Conservation (phyloP, 2,329 filamentous ascomycete species). For the Purpureocillium lavendulum region DNA sequence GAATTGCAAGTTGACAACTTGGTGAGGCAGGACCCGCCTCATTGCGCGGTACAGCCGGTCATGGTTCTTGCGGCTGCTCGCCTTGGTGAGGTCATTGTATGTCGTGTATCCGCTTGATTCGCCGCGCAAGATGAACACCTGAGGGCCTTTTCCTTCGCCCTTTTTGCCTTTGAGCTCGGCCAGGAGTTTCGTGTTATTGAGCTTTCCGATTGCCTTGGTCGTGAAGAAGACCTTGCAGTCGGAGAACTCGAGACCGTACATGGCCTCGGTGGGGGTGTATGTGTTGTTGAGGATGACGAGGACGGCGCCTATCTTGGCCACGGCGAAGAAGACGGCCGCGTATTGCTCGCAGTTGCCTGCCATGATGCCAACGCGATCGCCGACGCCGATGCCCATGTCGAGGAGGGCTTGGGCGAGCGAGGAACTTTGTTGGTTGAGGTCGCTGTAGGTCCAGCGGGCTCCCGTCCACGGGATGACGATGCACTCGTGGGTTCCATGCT, state of each 20-base stretch:
- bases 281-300: slow-evolving; percentile 78
- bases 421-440: slow-evolving; percentile 54
- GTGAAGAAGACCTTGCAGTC: slow-evolving; percentile 69
- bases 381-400: slow-evolving; percentile 56
- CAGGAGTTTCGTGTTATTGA: slow-evolving; percentile 55
- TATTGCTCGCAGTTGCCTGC: slow-evolving; percentile 77
- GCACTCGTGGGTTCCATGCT: slow-evolving; percentile 58
- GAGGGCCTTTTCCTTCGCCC: slow-evolving; percentile 23
- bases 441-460: slow-evolving; percentile 62
- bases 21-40: slow-evolving; percentile 49
- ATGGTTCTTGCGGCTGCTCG: slow-evolving; percentile 38
- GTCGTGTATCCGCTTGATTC: slow-evolving; percentile 45
- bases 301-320: slow-evolving; percentile 56
- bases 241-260: slow-evolving; percentile 63
- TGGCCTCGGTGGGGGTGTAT: slow-evolving; percentile 65
- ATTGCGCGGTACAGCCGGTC: slow-evolving; percentile 44
- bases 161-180: slow-evolving; percentile 38
- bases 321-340: slow-evolving; percentile 66
- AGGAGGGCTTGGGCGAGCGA: slow-evolving; percentile 57
- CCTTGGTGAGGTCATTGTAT: slow-evolving; percentile 49
- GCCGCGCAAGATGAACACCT: slow-evolving; percentile 54
- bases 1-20: slow-evolving; percentile 68
- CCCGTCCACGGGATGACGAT: slow-evolving; percentile 70
- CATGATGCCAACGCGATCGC: slow-evolving; percentile 69
- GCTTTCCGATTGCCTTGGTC: slow-evolving; percentile 57